Percentiles rank a stretch among this genome's conserved stretches.
Evolutionary conservation across 2,329 filamentous ascomycete species (phyloP).

Genomic region (Alternaria alternata): DNA sequence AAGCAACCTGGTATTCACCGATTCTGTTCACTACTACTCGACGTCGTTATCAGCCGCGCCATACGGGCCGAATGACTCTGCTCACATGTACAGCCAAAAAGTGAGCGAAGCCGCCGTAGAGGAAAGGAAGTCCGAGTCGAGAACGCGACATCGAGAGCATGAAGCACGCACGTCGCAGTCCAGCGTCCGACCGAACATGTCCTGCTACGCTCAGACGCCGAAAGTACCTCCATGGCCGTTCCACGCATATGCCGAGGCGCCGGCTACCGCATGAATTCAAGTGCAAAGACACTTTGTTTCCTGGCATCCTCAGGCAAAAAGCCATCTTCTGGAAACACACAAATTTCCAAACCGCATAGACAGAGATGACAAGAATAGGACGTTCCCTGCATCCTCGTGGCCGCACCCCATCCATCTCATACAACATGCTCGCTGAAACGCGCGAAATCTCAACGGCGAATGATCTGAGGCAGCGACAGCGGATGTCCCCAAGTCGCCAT

Average conservation of each 20-base stretch:
- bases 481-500: constrained; percentile 16
- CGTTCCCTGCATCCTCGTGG: constrained; percentile 3
- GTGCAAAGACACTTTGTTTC: constrained; percentile 2
- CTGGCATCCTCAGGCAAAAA: constrained; percentile 5
- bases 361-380: not conserved
- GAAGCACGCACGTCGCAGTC: constrained; percentile 7
- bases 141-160: not conserved
- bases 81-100: constrained; percentile 5
- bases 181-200: constrained; percentile 2
- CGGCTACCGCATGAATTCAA: constrained; percentile 2
- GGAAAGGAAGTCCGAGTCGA: constrained; percentile 1
- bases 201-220: constrained; percentile 9
- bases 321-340: constrained; percentile 4
- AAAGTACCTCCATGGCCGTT: constrained; percentile 1
- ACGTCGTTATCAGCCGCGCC: constrained; percentile 5
- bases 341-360: constrained; percentile 8
- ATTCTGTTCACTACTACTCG: not conserved
- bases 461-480: constrained; percentile 19
- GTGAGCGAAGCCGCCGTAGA: not conserved
- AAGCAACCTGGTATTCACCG: constrained; percentile 4
- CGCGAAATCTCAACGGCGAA: constrained; percentile 19
- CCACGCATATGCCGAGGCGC: constrained; percentile 7
- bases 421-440: constrained; percentile 21
- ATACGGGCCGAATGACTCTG: constrained; percentile 3
- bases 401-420: constrained; percentile 3